Evolutionary conservation across 176 grass and related monocot genomes (phyloP), one percentile per base, ranked within the genome.

Genomic region (Oropetium thomaeum): DNA sequence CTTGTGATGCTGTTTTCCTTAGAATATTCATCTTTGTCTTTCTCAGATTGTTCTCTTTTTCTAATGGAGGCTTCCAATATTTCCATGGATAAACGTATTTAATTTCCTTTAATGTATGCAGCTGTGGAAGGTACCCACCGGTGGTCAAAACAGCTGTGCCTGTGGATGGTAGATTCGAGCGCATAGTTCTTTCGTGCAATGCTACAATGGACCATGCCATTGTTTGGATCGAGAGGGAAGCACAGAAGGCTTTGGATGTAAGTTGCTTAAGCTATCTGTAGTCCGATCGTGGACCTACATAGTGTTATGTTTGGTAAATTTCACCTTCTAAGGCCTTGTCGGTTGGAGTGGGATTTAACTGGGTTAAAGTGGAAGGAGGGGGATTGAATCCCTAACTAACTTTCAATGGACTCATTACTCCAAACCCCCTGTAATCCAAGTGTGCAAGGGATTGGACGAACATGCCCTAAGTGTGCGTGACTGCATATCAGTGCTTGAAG

Each of bases 121-220:
- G 94, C 82, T 97, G 85, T 25, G 86, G 90, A 55, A 97, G 88
- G 88, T 86, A 85, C 55, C 94, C 94, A 67, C 95, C 95, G 15
- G 81, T 97, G 28, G 86, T 97, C 42, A 91, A 90, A 87, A 93
- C 95, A 81, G 95, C 95, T 59, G 95, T 93, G 31, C 95, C 95
- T 0, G 95, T 97, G 15, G 90, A 97, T 78, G 95, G 95, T 76
- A 85, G 95, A 86, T 93, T 97, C 27, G 95, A 97, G 74, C 90
- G 93, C 44, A 89, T 97, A 32, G 83, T 97, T 54, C 91, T 97
- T 86, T 97, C 94, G 35, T 97, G 94, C 78, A 97, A 97, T 8
- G 95, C 95, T 55, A 97, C 91, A 35, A 77, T 66, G 53, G 95
- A 97, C 31, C 95, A 97, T 80, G 90, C 81, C 58, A 89, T 97